Evolutionary conservation across 2,329 filamentous ascomycete species (phyloP).

Genomic region (Pseudogymnoascus sp.): DNA sequence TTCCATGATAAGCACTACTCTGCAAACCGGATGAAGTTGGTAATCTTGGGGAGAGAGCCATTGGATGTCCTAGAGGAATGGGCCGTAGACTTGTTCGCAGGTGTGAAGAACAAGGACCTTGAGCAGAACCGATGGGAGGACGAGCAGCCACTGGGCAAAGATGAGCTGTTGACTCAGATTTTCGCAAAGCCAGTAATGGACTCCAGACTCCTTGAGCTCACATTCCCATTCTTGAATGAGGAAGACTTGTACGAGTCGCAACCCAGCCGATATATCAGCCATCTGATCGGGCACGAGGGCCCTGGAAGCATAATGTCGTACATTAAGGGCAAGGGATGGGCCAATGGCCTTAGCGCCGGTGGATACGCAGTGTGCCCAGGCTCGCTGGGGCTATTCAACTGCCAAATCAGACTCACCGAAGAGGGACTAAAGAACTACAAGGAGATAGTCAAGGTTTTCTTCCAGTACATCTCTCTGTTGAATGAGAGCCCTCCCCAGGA

Average conservation of each 20-base stretch:
- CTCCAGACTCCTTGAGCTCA: constrained; percentile 54
- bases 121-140: constrained; percentile 57
- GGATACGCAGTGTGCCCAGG: constrained; percentile 52
- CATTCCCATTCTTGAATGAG: constrained; percentile 62
- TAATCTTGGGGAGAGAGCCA: constrained; percentile 57
- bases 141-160: constrained; percentile 48
- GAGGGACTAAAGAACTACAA: constrained; percentile 49
- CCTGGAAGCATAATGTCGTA: constrained; percentile 66
- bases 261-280: constrained; percentile 60
- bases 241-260: constrained; percentile 58
- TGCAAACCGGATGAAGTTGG: constrained; percentile 66
- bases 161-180: constrained; percentile 54
- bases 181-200: constrained; percentile 70
- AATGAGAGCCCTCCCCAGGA: constrained; percentile 71
- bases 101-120: constrained; percentile 59
- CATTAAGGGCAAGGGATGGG: constrained; percentile 65
- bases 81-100: constrained; percentile 60
- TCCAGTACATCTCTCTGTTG: constrained; percentile 80
- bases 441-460: constrained; percentile 58
- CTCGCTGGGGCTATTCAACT: constrained; percentile 57
- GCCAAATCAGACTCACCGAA: constrained; percentile 57
- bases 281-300: constrained; percentile 66
- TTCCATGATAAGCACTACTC: constrained; percentile 67
- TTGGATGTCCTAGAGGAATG: constrained; percentile 59
- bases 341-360: constrained; percentile 58